phyloP scores from a whole-genome alignment of 305 asterid species.

The Fraxinus greggii region DNA sequence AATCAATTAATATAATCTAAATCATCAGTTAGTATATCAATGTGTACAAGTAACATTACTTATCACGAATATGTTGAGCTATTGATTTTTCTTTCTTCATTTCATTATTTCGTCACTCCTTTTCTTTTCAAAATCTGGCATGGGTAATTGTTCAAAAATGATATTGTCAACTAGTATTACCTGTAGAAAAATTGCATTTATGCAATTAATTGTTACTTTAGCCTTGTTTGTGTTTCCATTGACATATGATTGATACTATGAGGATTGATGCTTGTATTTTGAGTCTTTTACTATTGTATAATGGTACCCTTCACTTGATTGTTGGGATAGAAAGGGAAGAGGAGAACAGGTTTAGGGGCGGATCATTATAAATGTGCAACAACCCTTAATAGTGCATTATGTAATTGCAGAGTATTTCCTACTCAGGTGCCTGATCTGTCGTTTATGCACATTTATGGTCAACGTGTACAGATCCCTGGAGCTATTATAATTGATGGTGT shows the following conservation, averaged over 20 bases:
- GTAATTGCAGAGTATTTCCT: constrained; percentile 66
- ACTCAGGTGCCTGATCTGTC: constrained; percentile 71
- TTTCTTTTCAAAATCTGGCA: neutral
- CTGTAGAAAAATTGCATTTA: neutral
- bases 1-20: neutral
- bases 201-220: neutral
- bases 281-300: neutral
- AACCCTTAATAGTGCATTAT: constrained; percentile 5
- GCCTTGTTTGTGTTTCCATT: neutral
- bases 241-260: neutral
- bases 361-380: neutral
- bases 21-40: neutral
- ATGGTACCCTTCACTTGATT: neutral
- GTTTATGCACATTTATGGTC: constrained; percentile 79
- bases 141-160: neutral
- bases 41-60: neutral
- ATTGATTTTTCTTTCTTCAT: neutral
- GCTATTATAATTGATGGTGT: constrained; percentile 86
- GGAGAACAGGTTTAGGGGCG: neutral
- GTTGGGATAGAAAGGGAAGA: neutral
- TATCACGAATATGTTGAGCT: neutral
- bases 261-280: neutral
- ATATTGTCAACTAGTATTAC: neutral
- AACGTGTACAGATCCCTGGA: constrained; percentile 77
- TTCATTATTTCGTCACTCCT: neutral